A percentile compares a stretch with the other conserved stretches of the same genome.
phyloP scores from a whole-genome alignment of 352 stramenopile species.

The Globisporangium apiculatum region DNA sequence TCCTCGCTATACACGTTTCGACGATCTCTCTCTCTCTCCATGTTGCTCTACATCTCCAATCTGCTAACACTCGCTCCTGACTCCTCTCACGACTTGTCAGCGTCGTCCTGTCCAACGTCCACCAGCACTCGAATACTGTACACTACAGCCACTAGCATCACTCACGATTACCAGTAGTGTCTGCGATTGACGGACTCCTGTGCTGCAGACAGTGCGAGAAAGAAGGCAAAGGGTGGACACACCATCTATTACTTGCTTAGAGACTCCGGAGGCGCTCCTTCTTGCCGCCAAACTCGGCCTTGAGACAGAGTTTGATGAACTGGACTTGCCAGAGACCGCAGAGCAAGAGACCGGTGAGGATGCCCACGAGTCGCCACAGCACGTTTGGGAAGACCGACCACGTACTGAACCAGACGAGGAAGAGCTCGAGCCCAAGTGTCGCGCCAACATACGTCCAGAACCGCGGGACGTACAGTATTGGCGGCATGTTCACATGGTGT shows the following conservation, averaged over 20 bases:
- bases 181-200: background rate
- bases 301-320: conserved; percentile 61
- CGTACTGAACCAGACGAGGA: conserved; percentile 75
- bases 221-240: no score
- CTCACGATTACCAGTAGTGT: background rate
- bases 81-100: no score
- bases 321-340: conserved; percentile 58
- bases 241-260: conserved; percentile 14
- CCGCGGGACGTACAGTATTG: conserved; percentile 54
- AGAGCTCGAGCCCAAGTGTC: conserved; percentile 41
- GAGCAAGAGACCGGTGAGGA: conserved; percentile 42
- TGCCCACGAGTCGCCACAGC: conserved; percentile 58
- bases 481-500: conserved; percentile 50
- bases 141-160: no score
- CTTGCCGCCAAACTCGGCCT: conserved; percentile 69
- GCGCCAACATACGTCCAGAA: conserved; percentile 68
- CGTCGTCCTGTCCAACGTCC: no score
- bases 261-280: conserved; percentile 74
- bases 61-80: background rate
- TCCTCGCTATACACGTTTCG: background rate
- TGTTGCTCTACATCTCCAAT: conserved; percentile 1
- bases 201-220: no score
- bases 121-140: no score
- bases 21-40: conserved; percentile 3
- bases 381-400: conserved; percentile 76